These are phyloP conservation scores for Gentiana dahurica DNA, from an alignment of 257 asterid species.

Conservation along the genomic window DNA sequence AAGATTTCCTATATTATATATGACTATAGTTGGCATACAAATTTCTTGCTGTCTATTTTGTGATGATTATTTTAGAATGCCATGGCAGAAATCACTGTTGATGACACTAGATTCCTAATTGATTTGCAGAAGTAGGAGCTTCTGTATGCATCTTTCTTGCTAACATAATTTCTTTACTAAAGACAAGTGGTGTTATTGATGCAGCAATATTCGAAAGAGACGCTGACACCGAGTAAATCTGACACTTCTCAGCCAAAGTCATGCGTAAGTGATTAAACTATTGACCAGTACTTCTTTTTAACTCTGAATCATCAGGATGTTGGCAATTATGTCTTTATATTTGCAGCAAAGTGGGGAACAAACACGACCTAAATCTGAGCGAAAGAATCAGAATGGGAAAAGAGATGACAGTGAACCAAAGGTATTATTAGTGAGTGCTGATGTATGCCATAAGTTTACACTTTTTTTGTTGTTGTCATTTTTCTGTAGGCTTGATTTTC, in stretches of 20 bases:
- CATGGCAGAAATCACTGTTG: too few species aligned
- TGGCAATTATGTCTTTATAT: slow-evolving; percentile 6
- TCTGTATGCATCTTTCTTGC: too few species aligned
- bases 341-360: slow-evolving; percentile 67
- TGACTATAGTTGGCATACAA: too few species aligned
- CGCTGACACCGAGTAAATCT: too few species aligned
- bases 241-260: too few species aligned
- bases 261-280: background rate
- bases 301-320: background rate
- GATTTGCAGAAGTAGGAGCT: slow-evolving; percentile 3
- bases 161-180: too few species aligned
- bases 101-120: too few species aligned
- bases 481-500: slow-evolving; percentile 8
- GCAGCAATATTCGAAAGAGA: too few species aligned
- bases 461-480: background rate
- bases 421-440: slow-evolving; percentile 62
- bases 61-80: too few species aligned
- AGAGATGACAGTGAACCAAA: slow-evolving; percentile 42
- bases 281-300: background rate
- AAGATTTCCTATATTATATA: too few species aligned
- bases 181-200: too few species aligned
- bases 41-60: too few species aligned
- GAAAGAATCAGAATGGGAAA: slow-evolving; percentile 1
- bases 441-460: background rate
- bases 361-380: slow-evolving; percentile 31